These are phyloP conservation scores for Epichloe amarillans DNA, from an alignment of 2,329 filamentous ascomycete species.

Conservation along the genomic window DNA sequence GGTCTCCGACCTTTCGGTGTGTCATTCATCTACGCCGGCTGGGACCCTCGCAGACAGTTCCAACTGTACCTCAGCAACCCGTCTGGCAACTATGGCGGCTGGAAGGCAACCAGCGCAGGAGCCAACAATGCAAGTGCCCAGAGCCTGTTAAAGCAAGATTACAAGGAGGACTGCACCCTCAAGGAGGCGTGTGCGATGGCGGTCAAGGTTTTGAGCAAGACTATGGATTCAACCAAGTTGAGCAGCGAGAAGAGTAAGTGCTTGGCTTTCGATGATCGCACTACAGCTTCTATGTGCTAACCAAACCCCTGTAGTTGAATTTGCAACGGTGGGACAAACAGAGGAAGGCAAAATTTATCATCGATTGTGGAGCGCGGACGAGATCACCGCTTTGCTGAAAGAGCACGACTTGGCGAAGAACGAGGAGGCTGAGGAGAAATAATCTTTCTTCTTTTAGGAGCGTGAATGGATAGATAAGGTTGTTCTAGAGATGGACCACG, in stretches of 20 bases:
- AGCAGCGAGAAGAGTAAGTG: conserved; percentile 95
- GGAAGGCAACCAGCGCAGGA: conserved; percentile 96
- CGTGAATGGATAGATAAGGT: conserved; percentile 5
- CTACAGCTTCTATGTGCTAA: conserved; percentile 5
- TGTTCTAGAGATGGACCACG: conserved; percentile 5
- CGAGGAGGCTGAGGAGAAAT: conserved; percentile 57
- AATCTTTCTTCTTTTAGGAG: conserved; percentile 9
- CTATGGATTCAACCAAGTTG: conserved; percentile 97
- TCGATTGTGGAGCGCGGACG: conserved; percentile 90
- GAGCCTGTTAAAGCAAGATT: conserved; percentile 96
- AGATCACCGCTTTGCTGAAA: conserved; percentile 87
- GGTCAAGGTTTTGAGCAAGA: conserved; percentile 98
- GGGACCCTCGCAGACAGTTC: conserved; percentile 91
- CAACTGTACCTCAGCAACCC: conserved; percentile 99
- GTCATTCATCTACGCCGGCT: conserved; percentile 98
- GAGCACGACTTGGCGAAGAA: conserved; percentile 91
- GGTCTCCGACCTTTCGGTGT: conserved; percentile 96
- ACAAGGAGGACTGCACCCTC: conserved; percentile 94
- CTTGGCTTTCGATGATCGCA: conserved; percentile 16
- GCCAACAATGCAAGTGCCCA: conserved; percentile 97
- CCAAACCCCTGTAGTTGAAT: conserved; percentile 56
- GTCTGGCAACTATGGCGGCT: conserved; percentile 95
- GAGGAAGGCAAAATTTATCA: conserved; percentile 96
- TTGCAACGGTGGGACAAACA: conserved; percentile 93
- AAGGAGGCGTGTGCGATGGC: conserved; percentile 95